Percentiles rank a stretch among this genome's conserved stretches.
phyloP scores from a whole-genome alignment of 2,329 filamentous ascomycete species.

The Phoma herbarum region DNA sequence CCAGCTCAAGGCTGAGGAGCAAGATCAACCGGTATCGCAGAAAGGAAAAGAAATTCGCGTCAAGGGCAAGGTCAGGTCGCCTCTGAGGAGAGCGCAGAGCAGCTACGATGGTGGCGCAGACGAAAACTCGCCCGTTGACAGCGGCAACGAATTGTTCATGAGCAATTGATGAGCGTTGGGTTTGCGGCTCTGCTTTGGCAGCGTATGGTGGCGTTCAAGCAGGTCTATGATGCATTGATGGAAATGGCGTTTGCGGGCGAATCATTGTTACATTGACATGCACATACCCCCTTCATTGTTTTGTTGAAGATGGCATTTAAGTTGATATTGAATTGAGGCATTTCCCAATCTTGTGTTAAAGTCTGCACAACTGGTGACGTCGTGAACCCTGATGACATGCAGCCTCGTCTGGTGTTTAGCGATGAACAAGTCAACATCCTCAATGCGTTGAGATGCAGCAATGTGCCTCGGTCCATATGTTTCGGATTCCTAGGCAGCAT shows the following conservation, averaged over 20 bases:
- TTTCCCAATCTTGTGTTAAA: background rate
- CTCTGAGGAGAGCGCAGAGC: constrained; percentile 44
- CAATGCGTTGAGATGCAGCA: background rate
- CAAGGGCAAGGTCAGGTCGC: constrained; percentile 38
- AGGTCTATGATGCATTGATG: constrained; percentile 15
- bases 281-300: constrained; percentile 15
- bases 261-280: constrained; percentile 1
- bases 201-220: background rate
- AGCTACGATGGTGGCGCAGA: constrained; percentile 33
- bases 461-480: constrained; percentile 10
- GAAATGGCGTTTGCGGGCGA: constrained; percentile 12
- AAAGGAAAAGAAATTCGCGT: constrained; percentile 21
- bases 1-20: constrained; percentile 42
- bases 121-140: constrained; percentile 26
- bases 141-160: constrained; percentile 22
- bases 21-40: constrained; percentile 22
- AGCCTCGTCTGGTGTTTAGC: background rate
- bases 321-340: background rate
- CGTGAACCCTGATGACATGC: background rate
- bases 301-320: background rate
- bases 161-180: constrained; percentile 9
- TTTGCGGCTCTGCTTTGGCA: background rate
- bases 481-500: background rate
- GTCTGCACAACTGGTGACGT: background rate
- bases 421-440: background rate